Percentiles rank a stretch among this genome's conserved stretches.
Evolutionary conservation across 1,284 basidiomycete species (phyloP).

Genomic region (Leccinum pachyderme): DNA sequence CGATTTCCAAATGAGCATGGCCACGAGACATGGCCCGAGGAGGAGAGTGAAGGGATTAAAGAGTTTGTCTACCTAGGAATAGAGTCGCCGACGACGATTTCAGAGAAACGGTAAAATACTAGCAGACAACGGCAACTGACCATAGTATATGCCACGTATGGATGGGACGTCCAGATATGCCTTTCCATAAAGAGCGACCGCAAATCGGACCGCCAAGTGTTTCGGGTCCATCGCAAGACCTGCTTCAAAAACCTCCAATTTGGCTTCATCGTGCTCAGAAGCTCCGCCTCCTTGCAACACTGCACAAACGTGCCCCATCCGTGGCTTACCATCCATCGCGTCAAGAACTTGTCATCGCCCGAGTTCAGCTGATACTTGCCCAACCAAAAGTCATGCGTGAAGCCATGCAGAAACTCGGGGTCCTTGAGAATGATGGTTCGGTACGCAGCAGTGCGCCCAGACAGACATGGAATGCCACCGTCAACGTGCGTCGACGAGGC

Average conservation of each 20-base stretch:
- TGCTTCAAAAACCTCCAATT: conserved; percentile 95
- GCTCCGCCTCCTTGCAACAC: conserved; percentile 86
- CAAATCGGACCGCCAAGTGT: conserved; percentile 90
- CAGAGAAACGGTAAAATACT: conserved; percentile 6
- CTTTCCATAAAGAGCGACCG: conserved; percentile 86
- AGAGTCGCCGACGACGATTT: neutral
- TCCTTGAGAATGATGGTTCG: conserved; percentile 92
- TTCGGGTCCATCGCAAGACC: conserved; percentile 88
- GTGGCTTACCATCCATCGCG: conserved; percentile 94
- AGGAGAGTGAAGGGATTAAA: conserved; percentile 89
- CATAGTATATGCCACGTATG: conserved; percentile 92
- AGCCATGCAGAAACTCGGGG: conserved; percentile 87
- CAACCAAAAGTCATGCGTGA: conserved; percentile 91
- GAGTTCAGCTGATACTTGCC: conserved; percentile 92
- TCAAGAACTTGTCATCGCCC: conserved; percentile 92
- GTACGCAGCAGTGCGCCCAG: conserved; percentile 89
- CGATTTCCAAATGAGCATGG: conserved; percentile 75
- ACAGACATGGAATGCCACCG: conserved; percentile 87
- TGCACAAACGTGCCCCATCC: conserved; percentile 94
- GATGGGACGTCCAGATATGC: conserved; percentile 84
- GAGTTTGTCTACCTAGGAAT: conserved; percentile 77
- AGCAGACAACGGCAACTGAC: conserved; percentile 34
- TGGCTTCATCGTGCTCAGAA: conserved; percentile 92
- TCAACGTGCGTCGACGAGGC: conserved; percentile 87
- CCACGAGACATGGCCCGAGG: conserved; percentile 77